Evolutionary conservation across 2,329 filamentous ascomycete species (phyloP), one percentile per base, ranked within the genome.

Genomic region (Pestalotiopsis sp.): DNA sequence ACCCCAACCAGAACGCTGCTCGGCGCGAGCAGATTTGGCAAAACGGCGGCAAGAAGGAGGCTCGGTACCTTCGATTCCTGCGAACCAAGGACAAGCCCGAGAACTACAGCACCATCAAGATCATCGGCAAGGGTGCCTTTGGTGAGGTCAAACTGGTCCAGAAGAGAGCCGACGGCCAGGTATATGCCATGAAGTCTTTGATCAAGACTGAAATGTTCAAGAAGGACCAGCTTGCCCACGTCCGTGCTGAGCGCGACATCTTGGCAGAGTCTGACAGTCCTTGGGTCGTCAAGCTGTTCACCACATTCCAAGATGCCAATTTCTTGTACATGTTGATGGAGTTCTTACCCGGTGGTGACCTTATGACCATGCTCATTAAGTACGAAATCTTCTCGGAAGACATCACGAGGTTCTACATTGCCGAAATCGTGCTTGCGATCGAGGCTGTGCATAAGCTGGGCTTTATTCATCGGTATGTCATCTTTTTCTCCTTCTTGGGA

Each of bases 361-460:
- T 99, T 80, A 99, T 99, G 96, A 99, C 96, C 3, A 99, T 99
- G 96, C 87, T 99, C 74, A 99, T 99, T 85, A 99, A 98, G 87
- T 99, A 99, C 78, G 96, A 99, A 80, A 98, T 99, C 80, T 99
- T 99, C 81, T 97, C 94, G 0, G 95, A 98, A 80, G 96, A 99
- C 74, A 98, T 99, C 74, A 99, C 96, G 38, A 91, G 96, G 20
- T 99, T 99, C 82, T 99, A 99, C 82, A 99, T 99, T 89, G 96
- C 96, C 27, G 95, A 99, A 81, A 95, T 98, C 75, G 93, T 97
- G 27, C 88, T 98, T 78, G 96, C 96, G n/a, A 98, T 99, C 74
- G 96, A 99, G 79, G 96, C 96, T 14, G 96, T 99, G 57, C 96
- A 99, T 82, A 97, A 97, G 81, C 88, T 98, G 72, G 96, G 96